Evolutionary conservation across 192 early-diverging fungal genomes (phyloP).

Genomic region (Dissophora ornata): DNA sequence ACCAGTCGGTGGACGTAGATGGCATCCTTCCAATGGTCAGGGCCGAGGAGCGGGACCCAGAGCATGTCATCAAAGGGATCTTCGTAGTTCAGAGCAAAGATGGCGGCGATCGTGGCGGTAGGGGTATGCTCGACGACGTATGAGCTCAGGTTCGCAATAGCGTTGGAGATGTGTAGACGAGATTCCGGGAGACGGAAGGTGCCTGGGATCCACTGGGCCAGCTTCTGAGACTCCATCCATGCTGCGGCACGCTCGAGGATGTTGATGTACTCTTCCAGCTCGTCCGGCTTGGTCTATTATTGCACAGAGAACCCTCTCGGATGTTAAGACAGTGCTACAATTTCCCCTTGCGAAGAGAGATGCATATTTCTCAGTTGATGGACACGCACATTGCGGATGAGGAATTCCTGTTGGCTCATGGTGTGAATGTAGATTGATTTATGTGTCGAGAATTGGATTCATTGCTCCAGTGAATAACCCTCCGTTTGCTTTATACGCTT

Average conservation of each 20-base stretch:
- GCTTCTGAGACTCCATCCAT: constrained; percentile 48
- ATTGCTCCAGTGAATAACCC: too few species aligned
- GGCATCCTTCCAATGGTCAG: constrained; percentile 39
- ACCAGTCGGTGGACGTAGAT: constrained; percentile 48
- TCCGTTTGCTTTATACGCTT: too few species aligned
- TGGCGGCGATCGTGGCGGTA: constrained; percentile 27
- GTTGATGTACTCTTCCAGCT: constrained; percentile 36
- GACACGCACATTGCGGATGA: constrained; percentile 29
- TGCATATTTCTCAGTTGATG: too few species aligned
- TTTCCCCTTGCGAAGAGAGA: too few species aligned
- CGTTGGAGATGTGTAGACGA: constrained; percentile 20
- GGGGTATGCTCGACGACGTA: constrained; percentile 25
- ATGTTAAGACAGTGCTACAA: too few species aligned
- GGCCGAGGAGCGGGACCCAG: constrained; percentile 24
- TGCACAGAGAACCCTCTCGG: too few species aligned
- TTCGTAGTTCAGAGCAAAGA: constrained; percentile 40
- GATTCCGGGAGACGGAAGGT: constrained; percentile 27
- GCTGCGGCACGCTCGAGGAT: constrained; percentile 48
- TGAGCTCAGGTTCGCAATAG: constrained; percentile 28
- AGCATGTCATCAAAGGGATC: constrained; percentile 55
- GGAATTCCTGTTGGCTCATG: constrained; percentile 15
- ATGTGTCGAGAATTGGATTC: neutral
- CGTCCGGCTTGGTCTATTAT: constrained; percentile 31
- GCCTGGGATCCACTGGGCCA: constrained; percentile 49
- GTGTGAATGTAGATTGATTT: neutral